Conservation (phyloP, 2,329 filamentous ascomycete genomes). For the Colletotrichum agaves region DNA sequence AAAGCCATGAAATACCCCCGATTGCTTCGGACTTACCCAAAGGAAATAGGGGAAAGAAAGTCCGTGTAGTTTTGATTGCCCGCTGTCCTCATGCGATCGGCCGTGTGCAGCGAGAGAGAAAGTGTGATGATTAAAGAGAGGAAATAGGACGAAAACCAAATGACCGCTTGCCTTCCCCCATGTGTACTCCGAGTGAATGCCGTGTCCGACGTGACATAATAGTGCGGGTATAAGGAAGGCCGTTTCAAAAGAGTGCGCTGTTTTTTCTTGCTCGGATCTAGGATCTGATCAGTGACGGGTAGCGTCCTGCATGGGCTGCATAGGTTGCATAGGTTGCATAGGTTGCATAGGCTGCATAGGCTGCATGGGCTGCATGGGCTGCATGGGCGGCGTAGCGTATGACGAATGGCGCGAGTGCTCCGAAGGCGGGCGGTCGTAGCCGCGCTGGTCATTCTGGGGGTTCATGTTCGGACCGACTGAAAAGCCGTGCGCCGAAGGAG, state of each 20-base stretch:
- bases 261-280: slow-evolving; percentile 23
- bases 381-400: slow-evolving; percentile 24
- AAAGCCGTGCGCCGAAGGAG: slow-evolving; percentile 36
- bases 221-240: slow-evolving; percentile 27
- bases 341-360: slow-evolving; percentile 9
- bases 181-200: slow-evolving; percentile 33
- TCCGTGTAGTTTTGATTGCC: slow-evolving; percentile 20
- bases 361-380: slow-evolving; percentile 14
- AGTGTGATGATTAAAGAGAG: slow-evolving; percentile 5
- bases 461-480: slow-evolving; percentile 30
- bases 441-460: slow-evolving; percentile 25
- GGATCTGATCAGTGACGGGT: slow-evolving; percentile 28
- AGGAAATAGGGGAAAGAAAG: slow-evolving; percentile 29
- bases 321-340: slow-evolving; percentile 29
- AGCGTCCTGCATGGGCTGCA: slow-evolving; percentile 29
- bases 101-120: slow-evolving; percentile 29
- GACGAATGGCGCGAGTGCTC: slow-evolving; percentile 28
- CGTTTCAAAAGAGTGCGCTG: slow-evolving; percentile 33
- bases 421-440: slow-evolving; percentile 31
- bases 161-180: slow-evolving; percentile 37
- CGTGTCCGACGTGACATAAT: slow-evolving; percentile 30
- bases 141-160: slow-evolving; percentile 30
- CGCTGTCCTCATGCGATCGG: slow-evolving; percentile 29
- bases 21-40: slow-evolving; percentile 6
- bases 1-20: slow-evolving; percentile 12